Evolutionary conservation across 2,329 filamentous ascomycete species (phyloP).

Genomic region (Botrytis fragariae): DNA sequence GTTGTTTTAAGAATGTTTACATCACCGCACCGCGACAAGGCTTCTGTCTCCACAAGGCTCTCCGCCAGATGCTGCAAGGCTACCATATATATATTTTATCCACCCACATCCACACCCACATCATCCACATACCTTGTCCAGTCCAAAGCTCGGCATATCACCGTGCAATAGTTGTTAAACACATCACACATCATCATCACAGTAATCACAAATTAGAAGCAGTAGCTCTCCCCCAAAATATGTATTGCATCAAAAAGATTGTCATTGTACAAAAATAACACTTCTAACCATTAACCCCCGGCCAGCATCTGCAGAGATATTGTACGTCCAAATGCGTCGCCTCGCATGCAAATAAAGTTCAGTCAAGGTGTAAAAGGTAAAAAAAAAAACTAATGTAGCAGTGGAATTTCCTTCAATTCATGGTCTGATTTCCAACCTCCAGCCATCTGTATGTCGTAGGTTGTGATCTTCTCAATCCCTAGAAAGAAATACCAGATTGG

Average conservation of each 20-base stretch:
- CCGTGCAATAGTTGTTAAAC: background rate
- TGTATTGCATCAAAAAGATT: background rate
- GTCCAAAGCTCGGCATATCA: background rate
- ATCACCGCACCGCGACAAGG: slow-evolving; percentile 6
- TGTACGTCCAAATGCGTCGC: slow-evolving; percentile 15
- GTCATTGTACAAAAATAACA: slow-evolving; percentile 1
- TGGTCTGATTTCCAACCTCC: background rate
- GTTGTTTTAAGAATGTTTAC: background rate
- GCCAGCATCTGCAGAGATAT: background rate
- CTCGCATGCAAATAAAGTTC: slow-evolving; percentile 10
- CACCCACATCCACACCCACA: background rate
- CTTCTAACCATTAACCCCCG: background rate
- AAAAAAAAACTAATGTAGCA: slow-evolving; percentile 13
- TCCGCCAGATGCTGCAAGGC: background rate
- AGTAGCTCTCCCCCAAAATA: background rate
- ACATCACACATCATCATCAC: background rate
- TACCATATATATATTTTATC: background rate
- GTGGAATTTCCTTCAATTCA: background rate
- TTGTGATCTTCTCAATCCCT: background rate
- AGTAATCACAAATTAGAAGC: background rate
- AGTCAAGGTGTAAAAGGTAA: background rate
- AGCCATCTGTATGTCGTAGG: background rate
- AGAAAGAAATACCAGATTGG: slow-evolving; percentile 1
- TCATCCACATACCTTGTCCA: background rate
- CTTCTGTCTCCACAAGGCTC: slow-evolving; percentile 3